A percentile compares a stretch with the other conserved stretches of the same genome.
phyloP scores from a whole-genome alignment of 495 filamentous ascomycete species.

The Saxispiralis lemnorum region DNA sequence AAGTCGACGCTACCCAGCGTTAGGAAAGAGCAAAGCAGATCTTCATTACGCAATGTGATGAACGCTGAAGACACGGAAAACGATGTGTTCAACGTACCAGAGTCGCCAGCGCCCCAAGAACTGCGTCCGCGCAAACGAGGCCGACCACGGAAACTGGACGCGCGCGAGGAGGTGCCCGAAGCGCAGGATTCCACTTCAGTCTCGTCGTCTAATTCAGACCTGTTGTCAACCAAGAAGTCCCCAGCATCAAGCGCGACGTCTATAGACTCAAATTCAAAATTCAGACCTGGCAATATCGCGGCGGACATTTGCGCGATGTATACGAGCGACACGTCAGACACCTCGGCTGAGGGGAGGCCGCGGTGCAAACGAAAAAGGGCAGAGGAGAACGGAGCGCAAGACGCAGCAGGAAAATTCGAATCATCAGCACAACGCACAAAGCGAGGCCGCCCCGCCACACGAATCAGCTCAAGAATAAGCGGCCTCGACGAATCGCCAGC shows the following conservation, averaged over 20 bases:
- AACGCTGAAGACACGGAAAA: slow-evolving; percentile 1
- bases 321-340: background rate
- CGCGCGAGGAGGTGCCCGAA: background rate
- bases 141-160: background rate
- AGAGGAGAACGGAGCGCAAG: background rate
- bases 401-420: slow-evolving; percentile 7
- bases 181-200: slow-evolving; percentile 2
- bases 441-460: background rate
- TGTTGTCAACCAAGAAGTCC: background rate
- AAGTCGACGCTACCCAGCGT: background rate
- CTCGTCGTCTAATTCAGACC: background rate
- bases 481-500: background rate
- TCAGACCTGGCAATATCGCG: slow-evolving; percentile 1
- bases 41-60: slow-evolving; percentile 2
- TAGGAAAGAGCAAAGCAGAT: slow-evolving; percentile 7
- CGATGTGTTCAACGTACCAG: background rate
- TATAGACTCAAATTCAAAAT: background rate
- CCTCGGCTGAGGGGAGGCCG: background rate
- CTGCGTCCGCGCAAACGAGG: slow-evolving; percentile 3
- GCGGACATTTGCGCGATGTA: slow-evolving; percentile 1
- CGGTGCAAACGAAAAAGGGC: slow-evolving; percentile 5
- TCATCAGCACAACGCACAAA: background rate
- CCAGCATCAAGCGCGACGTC: slow-evolving; percentile 3
- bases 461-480: background rate
- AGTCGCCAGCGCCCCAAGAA: background rate